Percentiles rank a stretch among this genome's conserved stretches.
Evolutionary conservation across 1,139 yeast species (phyloP).

Genomic region (Williopsis jadinii): DNA sequence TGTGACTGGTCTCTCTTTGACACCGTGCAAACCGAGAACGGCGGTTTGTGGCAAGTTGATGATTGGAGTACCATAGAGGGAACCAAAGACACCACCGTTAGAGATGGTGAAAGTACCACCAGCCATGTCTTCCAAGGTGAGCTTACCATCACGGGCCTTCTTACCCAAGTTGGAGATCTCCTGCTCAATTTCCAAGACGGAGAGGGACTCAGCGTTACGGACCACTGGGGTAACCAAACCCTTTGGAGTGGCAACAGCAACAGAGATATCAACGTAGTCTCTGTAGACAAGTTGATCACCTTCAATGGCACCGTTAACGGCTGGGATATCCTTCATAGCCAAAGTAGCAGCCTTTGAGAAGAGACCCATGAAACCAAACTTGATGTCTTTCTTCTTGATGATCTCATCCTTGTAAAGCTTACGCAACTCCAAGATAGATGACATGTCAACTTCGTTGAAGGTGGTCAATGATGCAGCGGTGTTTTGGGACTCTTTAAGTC

Average conservation of each 20-base stretch:
- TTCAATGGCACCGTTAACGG: constrained; percentile 93
- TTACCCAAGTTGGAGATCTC: constrained; percentile 77
- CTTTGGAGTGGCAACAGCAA: constrained; percentile 99
- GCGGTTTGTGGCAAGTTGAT: constrained; percentile 98
- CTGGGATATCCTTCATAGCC: constrained; percentile 93
- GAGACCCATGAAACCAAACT: constrained; percentile 98
- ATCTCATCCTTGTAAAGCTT: constrained; percentile 95
- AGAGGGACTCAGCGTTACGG: constrained; percentile 91
- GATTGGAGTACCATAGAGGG: constrained; percentile 96
- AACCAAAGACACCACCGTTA: constrained; percentile 98
- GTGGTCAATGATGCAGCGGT: constrained; percentile 98
- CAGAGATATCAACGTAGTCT: constrained; percentile 91
- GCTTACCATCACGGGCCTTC: constrained; percentile 96
- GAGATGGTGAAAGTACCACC: constrained; percentile 99
- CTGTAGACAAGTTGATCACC: constrained; percentile 92
- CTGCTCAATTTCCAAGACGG: constrained; percentile 83
- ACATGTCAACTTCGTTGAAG: constrained; percentile 97
- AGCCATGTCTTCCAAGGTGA: constrained; percentile 96
- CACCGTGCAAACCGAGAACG: constrained; percentile 95
- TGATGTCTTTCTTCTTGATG: constrained; percentile 87
- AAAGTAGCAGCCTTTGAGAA: constrained; percentile 90
- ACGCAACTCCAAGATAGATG: constrained; percentile 88
- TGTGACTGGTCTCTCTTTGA: constrained; percentile 95
- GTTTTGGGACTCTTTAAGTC: constrained; percentile 98
- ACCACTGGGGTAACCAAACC: constrained; percentile 98